Evolutionary conservation across 192 early-diverging fungal genomes (phyloP).

Genomic region (Globomyces pollinis-pini): DNA sequence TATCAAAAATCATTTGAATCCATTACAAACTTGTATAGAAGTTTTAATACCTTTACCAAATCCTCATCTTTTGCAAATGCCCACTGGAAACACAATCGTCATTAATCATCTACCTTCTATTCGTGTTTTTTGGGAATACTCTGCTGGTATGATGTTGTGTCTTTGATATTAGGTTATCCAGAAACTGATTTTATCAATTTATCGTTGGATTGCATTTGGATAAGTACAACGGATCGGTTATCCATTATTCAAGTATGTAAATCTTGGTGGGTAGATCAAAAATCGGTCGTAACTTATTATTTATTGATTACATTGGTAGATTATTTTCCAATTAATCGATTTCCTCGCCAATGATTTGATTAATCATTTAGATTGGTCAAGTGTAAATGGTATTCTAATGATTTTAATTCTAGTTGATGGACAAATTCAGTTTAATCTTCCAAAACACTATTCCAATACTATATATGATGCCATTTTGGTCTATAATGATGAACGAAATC

Average conservation of each 20-base stretch:
- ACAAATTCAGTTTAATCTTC: not conserved
- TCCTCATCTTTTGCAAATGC: no score
- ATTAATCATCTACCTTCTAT: not conserved
- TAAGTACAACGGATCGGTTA: not conserved
- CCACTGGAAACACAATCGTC: not conserved
- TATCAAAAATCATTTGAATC: not conserved
- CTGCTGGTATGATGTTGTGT: no score
- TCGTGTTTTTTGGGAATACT: not conserved
- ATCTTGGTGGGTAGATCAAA: constrained; percentile 1
- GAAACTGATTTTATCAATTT: not conserved
- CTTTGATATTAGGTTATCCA: no score
- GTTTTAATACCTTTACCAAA: not conserved
- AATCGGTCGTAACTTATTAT: not conserved
- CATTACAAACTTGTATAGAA: not conserved
- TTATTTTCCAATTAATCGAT: not conserved
- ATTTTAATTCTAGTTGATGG: no score
- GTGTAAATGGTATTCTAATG: no score
- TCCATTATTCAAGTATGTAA: not conserved
- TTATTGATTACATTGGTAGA: no score
- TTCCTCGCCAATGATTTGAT: not conserved
- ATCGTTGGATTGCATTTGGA: not conserved
- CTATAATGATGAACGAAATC: not conserved
- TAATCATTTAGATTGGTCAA: no score
- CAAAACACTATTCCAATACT: no score
- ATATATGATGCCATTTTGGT: not conserved